A percentile compares a stretch with the other conserved stretches of the same genome.
phyloP scores from a whole-genome alignment of 192 early-diverging fungal genomes.

The Backusella tuberculispora region DNA sequence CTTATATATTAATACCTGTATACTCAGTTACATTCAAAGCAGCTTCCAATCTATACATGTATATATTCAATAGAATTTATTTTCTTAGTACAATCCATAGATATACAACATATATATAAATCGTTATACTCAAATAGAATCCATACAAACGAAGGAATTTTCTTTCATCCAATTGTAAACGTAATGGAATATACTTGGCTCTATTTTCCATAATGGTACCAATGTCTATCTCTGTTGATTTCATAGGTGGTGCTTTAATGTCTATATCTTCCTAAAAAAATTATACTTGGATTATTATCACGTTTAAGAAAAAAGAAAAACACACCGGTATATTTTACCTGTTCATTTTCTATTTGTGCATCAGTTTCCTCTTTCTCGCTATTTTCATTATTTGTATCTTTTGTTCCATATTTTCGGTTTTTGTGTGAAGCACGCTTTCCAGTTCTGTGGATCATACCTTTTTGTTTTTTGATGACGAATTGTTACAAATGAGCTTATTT shows the following conservation, averaged over 20 bases:
- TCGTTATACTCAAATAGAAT: neutral
- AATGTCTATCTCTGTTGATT: slow-evolving; percentile 51
- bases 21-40: slow-evolving; percentile 86
- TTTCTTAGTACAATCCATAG: neutral
- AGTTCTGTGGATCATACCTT: slow-evolving; percentile 80
- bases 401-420: slow-evolving; percentile 13
- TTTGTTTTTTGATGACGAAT: neutral
- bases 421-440: slow-evolving; percentile 69
- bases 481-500: neutral
- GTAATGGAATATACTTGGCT: slow-evolving; percentile 93
- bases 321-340: neutral
- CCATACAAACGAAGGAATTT: slow-evolving; percentile 85
- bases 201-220: slow-evolving; percentile 81
- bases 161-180: slow-evolving; percentile 87
- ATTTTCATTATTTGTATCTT: neutral
- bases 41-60: slow-evolving; percentile 88
- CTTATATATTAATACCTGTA: slow-evolving; percentile 33
- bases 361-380: neutral
- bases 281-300: no score
- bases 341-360: slow-evolving; percentile 1
- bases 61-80: neutral
- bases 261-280: neutral
- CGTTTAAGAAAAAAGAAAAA: no score
- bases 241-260: neutral
- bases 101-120: neutral